phyloP scores from a whole-genome alignment of 2,329 filamentous ascomycete genomes.

The Exserohilum turcica region DNA sequence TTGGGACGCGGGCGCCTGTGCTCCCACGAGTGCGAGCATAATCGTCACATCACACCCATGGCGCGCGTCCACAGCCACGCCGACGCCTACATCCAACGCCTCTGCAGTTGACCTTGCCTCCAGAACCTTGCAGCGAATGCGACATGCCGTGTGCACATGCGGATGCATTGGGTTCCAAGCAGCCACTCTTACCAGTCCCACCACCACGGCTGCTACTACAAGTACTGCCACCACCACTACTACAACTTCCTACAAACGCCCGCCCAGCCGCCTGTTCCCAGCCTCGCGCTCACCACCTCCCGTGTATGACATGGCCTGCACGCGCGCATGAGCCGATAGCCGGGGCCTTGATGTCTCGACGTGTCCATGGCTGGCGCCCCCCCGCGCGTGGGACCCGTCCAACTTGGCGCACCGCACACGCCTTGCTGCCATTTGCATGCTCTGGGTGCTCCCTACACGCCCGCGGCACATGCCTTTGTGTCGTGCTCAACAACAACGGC shows the following conservation, averaged over 20 bases:
- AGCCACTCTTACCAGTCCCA: too few relatives aligned
- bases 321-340: neutral
- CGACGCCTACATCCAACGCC: neutral
- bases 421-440: too few relatives aligned
- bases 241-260: too few relatives aligned
- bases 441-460: neutral
- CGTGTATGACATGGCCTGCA: neutral
- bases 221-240: too few relatives aligned
- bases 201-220: too few relatives aligned
- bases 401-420: too few relatives aligned
- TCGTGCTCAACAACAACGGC: neutral
- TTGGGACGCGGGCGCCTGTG: constrained; percentile 18
- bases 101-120: too few relatives aligned
- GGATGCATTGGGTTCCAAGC: constrained; percentile 3
- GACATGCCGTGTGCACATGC: neutral
- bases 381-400: too few relatives aligned
- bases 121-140: too few relatives aligned
- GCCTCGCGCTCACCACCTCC: constrained; percentile 1
- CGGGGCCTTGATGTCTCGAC: neutral
- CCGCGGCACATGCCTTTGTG: neutral
- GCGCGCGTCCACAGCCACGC: neutral
- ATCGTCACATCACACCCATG: constrained; percentile 4
- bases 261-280: constrained; percentile 10
- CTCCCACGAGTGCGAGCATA: neutral
- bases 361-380: too few relatives aligned